A percentile compares a stretch with the other conserved stretches of the same genome.
Conservation (phyloP, 805 yeast species). For the Nakazawaea pomicola region DNA sequence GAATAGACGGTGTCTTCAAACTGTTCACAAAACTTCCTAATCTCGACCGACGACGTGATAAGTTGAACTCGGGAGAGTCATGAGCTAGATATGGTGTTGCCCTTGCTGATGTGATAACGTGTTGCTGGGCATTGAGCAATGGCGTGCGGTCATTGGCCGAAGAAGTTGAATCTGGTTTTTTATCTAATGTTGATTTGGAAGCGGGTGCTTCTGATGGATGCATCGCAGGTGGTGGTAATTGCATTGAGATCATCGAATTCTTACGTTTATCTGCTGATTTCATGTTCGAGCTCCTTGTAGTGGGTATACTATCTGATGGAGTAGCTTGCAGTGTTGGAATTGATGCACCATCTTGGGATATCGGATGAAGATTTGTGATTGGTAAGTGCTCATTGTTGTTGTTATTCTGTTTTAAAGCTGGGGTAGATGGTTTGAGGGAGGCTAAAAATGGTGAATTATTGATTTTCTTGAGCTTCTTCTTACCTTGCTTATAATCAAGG, state of each 20-base stretch:
- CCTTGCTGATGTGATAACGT: too few species aligned
- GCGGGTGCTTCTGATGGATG: too few species aligned
- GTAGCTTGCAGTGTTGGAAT: too few species aligned
- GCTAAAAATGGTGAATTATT: constrained; percentile 1
- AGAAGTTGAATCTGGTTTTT: too few species aligned
- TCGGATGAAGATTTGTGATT: constrained; percentile 2
- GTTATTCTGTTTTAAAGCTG: background rate
- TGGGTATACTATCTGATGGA: too few species aligned
- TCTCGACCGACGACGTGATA: constrained; percentile 20
- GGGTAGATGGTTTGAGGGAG: constrained; percentile 2
- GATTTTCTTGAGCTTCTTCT: constrained; percentile 29
- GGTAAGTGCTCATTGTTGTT: constrained; percentile 2
- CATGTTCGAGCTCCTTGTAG: too few species aligned
- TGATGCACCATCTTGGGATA: too few species aligned
- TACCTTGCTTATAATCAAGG: constrained; percentile 58
- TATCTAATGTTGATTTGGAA: too few species aligned
- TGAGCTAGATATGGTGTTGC: too few species aligned
- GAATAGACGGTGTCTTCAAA: too few species aligned
- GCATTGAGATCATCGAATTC: constrained; percentile 18
- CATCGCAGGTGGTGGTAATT: constrained; percentile 25
- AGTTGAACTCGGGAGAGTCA: too few species aligned
- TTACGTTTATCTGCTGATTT: constrained; percentile 12
- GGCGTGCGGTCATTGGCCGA: constrained; percentile 26
- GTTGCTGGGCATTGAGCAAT: constrained; percentile 16
- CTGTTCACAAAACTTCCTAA: constrained; percentile 18